A percentile compares a stretch with the other conserved stretches of the same genome.
Conservation (phyloP, 1,139 yeast genomes). For the Debaryomycetaceae sp. region DNA sequence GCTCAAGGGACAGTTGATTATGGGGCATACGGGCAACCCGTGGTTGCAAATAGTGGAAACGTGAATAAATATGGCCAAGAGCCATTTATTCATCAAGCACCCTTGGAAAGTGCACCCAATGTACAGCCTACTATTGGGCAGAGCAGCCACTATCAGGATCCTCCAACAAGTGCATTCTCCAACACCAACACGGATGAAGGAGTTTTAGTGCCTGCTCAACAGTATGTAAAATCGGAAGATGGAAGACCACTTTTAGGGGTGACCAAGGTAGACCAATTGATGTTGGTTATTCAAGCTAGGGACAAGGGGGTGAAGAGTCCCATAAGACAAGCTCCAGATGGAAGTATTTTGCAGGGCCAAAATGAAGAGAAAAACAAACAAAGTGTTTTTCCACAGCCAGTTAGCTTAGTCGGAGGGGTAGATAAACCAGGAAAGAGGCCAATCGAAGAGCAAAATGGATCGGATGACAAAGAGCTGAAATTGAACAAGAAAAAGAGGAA, state of each 20-base stretch:
- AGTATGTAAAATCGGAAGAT: constrained; percentile 47
- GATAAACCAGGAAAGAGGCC: constrained; percentile 55
- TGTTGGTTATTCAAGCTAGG: constrained; percentile 87
- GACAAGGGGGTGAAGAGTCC: constrained; percentile 66
- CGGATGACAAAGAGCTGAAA: constrained; percentile 18
- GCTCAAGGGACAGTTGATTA: neutral
- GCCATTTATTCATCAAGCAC: neutral
- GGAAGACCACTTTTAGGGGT: constrained; percentile 76
- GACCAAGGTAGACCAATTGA: constrained; percentile 82
- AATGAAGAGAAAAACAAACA: constrained; percentile 22
- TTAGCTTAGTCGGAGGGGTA: constrained; percentile 77
- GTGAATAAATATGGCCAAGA: neutral
- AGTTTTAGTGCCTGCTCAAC: constrained; percentile 43
- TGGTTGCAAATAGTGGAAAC: neutral
- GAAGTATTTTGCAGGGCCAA: constrained; percentile 41
- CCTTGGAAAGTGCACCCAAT: neutral
- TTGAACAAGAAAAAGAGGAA: constrained; percentile 31
- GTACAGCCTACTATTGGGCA: neutral
- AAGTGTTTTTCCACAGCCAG: constrained; percentile 54
- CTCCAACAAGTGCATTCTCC: neutral
- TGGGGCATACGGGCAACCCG: neutral
- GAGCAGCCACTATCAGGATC: neutral
- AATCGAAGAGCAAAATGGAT: constrained; percentile 16
- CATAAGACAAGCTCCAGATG: constrained; percentile 63
- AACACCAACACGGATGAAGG: constrained; percentile 5